Evolutionary conservation across 2,329 filamentous ascomycete species (phyloP), one percentile per base, ranked within the genome.

Genomic region (Claviceps capensis): DNA sequence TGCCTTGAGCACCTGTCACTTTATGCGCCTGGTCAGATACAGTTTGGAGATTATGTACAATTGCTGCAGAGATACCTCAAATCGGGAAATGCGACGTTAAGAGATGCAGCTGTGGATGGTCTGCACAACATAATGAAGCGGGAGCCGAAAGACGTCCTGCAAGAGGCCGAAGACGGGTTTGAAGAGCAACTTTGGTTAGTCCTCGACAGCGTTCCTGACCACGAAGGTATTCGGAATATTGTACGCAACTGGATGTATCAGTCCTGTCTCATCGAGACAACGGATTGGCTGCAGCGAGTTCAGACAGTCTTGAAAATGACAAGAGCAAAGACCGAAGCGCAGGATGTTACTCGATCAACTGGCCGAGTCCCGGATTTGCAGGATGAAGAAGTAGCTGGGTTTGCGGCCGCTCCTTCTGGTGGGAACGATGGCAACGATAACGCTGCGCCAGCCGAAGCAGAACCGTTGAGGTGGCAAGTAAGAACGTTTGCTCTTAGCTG

Each of bases 311-410:
- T 97, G 56, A 93, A 88, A 38, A 94, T 94, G 76, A 95, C 87
- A 0, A 82, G 87, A 57, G 76, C 78, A 34, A 86, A 85, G 61
- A 69, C 71, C 1, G 77, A 81, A 43, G 76, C 80, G 30, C 73
- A 77, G 44, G 65, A 72, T 0, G 64, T 69, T 23, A 34, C 5
- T 69, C 68, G 17, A 63, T 72, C 4, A 66, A 72, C 64, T 68
- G 56, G 72, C 9, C 72, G 75, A 4, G 73, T 78, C 13, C 76
- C 87, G n/a, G 93, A 98, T 60, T 70, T 97, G 0, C 86, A 91
- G 56, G 93, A 98, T 63, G 93, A 98, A 64, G 94, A 98, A 65
- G 91, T 95, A 38, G 93, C 93, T 50, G 93, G 93, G 0, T 97
- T 98, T 62, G 90, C 90, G 36, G 80, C 83, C n/a, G 82, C 85